A percentile compares a stretch with the other conserved stretches of the same genome.
Evolutionary conservation across 352 stramenopile genomes (phyloP).

Genomic region (Globisporangium apiculatum): DNA sequence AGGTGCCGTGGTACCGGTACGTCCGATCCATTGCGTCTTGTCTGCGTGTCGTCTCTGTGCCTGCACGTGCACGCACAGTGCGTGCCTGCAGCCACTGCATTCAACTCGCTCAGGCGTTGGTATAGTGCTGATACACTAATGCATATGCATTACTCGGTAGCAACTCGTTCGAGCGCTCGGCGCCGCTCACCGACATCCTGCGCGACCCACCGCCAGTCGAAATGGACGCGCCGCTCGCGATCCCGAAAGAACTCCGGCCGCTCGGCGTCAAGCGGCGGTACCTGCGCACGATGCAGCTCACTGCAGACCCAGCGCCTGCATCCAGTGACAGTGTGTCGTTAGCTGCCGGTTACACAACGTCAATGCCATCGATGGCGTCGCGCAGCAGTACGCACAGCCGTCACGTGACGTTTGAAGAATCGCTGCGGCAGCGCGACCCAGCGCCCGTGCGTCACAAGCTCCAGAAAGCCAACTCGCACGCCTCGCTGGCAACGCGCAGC

Average conservation of each 20-base stretch:
- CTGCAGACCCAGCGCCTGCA: constrained; percentile 15
- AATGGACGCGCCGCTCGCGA: constrained; percentile 46
- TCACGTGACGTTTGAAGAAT: no score
- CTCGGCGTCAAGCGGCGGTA: constrained; percentile 38
- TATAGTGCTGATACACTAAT: neutral
- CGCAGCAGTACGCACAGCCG: no score
- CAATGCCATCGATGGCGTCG: no score
- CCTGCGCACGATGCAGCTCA: constrained; percentile 56
- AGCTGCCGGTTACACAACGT: no score
- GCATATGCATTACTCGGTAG: constrained; percentile 10
- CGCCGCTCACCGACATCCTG: constrained; percentile 24
- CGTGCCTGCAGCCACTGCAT: neutral
- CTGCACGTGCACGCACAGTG: neutral
- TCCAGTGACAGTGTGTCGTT: no score
- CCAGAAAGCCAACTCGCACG: no score
- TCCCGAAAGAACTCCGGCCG: constrained; percentile 45
- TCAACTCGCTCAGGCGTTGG: neutral
- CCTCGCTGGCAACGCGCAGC: no score
- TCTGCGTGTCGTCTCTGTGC: neutral
- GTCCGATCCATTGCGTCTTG: constrained; percentile 1
- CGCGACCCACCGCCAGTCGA: constrained; percentile 19
- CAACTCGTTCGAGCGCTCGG: constrained; percentile 51
- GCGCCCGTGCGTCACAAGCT: no score
- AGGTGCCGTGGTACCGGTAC: constrained; percentile 67
- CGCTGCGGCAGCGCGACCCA: no score